These are phyloP conservation scores for Tylopilus balloui DNA, from an alignment of 768 basidiomycete genomes.

Conservation along the genomic window DNA sequence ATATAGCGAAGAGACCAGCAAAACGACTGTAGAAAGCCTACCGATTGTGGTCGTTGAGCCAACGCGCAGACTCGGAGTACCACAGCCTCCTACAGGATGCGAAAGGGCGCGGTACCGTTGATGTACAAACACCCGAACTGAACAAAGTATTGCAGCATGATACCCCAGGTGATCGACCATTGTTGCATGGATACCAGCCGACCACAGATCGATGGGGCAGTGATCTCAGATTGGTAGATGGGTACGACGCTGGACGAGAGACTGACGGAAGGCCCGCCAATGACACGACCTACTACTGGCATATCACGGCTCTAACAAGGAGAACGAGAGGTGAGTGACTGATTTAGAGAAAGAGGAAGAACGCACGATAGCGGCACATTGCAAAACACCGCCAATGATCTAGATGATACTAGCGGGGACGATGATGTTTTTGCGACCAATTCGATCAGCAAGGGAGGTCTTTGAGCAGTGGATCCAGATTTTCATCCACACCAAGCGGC, in stretches of 20 bases:
- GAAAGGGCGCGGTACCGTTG: slow-evolving; percentile 65
- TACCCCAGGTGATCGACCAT: slow-evolving; percentile 80
- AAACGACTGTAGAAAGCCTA: slow-evolving; percentile 15
- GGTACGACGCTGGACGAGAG: slow-evolving; percentile 64
- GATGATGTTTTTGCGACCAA: slow-evolving; percentile 65
- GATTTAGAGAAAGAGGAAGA: neutral
- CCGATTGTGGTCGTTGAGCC: slow-evolving; percentile 61
- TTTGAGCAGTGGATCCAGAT: too few relatives aligned
- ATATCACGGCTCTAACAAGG: slow-evolving; percentile 58
- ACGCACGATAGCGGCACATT: slow-evolving; percentile 52
- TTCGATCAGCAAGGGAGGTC: slow-evolving; percentile 56
- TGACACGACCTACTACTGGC: slow-evolving; percentile 66
- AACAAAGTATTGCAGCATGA: slow-evolving; percentile 70
- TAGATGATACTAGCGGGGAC: slow-evolving; percentile 66
- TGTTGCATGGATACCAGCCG: slow-evolving; percentile 75
- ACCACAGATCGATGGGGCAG: slow-evolving; percentile 67
- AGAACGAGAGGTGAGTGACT: neutral
- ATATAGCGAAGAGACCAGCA: neutral
- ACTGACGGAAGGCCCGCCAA: slow-evolving; percentile 65
- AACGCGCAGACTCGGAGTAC: slow-evolving; percentile 72
- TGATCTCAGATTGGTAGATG: slow-evolving; percentile 72
- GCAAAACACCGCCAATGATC: slow-evolving; percentile 70
- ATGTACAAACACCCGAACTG: slow-evolving; percentile 71
- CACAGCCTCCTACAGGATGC: slow-evolving; percentile 72
- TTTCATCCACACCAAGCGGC: too few relatives aligned